A percentile compares a stretch with the other conserved stretches of the same genome.
Evolutionary conservation across 2,329 filamentous ascomycete species (phyloP).

Genomic region (Ilyonectria robusta): DNA sequence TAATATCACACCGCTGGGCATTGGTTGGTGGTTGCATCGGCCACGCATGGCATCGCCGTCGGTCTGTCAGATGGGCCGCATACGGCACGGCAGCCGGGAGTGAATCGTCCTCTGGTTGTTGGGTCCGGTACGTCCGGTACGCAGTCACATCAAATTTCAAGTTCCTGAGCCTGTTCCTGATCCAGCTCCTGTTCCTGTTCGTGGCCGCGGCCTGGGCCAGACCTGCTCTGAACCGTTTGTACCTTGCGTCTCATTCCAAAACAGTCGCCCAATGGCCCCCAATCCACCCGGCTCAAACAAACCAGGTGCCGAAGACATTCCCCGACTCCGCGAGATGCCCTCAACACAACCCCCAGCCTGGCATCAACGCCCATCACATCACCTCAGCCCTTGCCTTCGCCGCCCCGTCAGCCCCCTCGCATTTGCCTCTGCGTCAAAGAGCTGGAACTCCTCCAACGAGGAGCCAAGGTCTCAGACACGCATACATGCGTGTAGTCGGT

Average conservation of each 20-base stretch:
- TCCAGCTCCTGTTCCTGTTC: constrained; percentile 10
- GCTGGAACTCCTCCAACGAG: constrained; percentile 16
- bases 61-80: constrained; percentile 20
- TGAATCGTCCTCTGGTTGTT: constrained; percentile 19
- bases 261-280: constrained; percentile 8
- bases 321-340: background rate
- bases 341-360: background rate
- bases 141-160: background rate
- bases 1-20: constrained; percentile 21
- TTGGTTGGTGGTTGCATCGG: constrained; percentile 30
- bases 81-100: constrained; percentile 12
- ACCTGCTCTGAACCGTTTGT: constrained; percentile 13
- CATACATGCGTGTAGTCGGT: constrained; percentile 23
- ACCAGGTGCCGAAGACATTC: constrained; percentile 17
- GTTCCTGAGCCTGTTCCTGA: constrained; percentile 9
- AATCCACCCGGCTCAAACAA: constrained; percentile 13
- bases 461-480: constrained; percentile 36
- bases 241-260: constrained; percentile 22
- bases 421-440: constrained; percentile 24
- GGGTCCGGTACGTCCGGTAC: background rate
- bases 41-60: constrained; percentile 23
- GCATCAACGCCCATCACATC: background rate
- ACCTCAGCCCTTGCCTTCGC: constrained; percentile 4
- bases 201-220: constrained; percentile 5
- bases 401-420: constrained; percentile 30